These are phyloP conservation scores for Xerocomellus amylosporus DNA, from an alignment of 768 basidiomycete genomes.

Conservation along the genomic window DNA sequence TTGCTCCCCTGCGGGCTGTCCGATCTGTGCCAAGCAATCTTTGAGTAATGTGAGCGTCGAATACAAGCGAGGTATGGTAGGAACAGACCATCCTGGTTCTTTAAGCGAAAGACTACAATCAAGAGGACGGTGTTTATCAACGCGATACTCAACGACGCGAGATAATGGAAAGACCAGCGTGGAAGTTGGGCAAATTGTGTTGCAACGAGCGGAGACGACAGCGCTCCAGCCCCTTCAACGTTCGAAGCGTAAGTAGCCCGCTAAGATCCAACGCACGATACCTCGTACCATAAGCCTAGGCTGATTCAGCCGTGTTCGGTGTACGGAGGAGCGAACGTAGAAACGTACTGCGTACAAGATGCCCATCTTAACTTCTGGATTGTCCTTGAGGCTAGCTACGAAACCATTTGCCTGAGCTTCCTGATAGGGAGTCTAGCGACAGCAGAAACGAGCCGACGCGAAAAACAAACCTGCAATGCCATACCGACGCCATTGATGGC, in stretches of 20 bases:
- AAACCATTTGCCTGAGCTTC: conserved; percentile 52
- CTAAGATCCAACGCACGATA: neutral
- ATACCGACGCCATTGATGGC: conserved; percentile 43
- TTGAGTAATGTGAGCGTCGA: neutral
- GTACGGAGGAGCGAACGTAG: conserved; percentile 13
- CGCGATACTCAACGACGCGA: too few species aligned
- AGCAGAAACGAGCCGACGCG: neutral
- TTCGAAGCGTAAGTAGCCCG: conserved; percentile 6
- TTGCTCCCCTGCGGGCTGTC: conserved; percentile 42
- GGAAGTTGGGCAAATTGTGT: conserved; percentile 84
- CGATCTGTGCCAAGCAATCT: conserved; percentile 57
- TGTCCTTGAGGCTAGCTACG: conserved; percentile 39
- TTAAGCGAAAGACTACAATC: conserved; percentile 68
- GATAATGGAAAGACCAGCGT: too few species aligned
- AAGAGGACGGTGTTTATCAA: too few species aligned
- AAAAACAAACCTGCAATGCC: conserved; percentile 41
- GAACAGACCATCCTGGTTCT: conserved; percentile 62
- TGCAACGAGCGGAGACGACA: conserved; percentile 68
- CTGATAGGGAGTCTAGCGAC: conserved; percentile 17
- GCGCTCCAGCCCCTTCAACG: conserved; percentile 58
- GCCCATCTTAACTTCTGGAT: conserved; percentile 41
- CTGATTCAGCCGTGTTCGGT: neutral
- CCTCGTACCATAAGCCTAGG: conserved; percentile 35
- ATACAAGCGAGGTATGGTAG: neutral
- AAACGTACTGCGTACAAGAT: conserved; percentile 35